Conservation (phyloP, 2,329 filamentous ascomycete species). For the Beauveria australis region DNA sequence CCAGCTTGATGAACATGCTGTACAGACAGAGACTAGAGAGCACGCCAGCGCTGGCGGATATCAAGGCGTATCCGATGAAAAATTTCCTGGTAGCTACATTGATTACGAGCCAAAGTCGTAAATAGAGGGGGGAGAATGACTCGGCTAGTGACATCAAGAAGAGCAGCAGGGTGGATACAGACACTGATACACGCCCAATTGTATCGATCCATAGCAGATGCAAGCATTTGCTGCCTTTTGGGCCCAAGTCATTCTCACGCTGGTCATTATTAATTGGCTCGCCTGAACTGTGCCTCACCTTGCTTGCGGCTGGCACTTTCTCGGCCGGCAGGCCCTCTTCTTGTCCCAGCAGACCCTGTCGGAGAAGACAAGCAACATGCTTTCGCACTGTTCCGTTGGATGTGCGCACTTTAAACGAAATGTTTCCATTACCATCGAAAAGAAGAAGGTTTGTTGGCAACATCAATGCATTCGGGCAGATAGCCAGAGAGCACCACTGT, state of each 20-base stretch:
- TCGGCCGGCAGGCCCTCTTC: background rate
- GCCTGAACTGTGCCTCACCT: background rate
- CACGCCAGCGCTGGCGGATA: background rate
- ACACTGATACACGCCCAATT: background rate
- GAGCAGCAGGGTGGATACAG: background rate
- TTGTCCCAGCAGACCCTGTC: background rate
- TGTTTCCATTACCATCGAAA: background rate
- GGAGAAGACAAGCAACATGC: background rate
- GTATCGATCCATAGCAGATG: background rate
- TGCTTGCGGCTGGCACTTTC: background rate
- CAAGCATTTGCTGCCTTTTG: background rate
- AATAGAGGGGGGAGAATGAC: background rate
- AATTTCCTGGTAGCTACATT: background rate
- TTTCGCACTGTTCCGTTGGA: background rate
- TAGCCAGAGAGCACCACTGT: background rate
- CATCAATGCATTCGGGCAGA: background rate
- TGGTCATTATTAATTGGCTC: background rate
- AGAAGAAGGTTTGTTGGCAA: slow-evolving; percentile 1
- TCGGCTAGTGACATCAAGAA: background rate
- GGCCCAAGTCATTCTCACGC: background rate
- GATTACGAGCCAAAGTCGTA: background rate
- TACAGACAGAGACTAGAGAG: background rate
- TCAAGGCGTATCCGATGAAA: background rate
- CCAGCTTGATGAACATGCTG: background rate
- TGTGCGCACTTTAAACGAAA: background rate